Conservation (phyloP, 108 stramenopile genomes). For the Halocafeteria seosinensis region DNA sequence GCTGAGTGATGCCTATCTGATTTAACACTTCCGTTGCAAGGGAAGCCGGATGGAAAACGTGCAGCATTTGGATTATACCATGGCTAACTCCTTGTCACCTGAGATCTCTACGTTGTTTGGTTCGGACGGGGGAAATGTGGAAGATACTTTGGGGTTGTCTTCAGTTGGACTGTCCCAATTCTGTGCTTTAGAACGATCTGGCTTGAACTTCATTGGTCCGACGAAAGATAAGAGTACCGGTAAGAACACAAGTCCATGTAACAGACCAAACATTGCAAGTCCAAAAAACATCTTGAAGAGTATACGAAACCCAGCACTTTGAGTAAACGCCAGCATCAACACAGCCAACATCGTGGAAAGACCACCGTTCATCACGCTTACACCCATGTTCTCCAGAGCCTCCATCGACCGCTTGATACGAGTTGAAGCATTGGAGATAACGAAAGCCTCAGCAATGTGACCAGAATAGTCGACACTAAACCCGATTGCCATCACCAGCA, state of each 20-base stretch:
- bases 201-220: not conserved
- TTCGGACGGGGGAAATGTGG: too few relatives aligned
- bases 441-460: conserved; percentile 11
- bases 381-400: conserved; percentile 9
- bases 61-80: too few relatives aligned
- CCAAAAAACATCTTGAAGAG: conserved; percentile 15
- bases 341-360: conserved; percentile 17
- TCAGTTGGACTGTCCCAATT: too few relatives aligned
- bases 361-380: conserved; percentile 15
- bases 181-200: too few relatives aligned
- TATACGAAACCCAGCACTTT: conserved; percentile 12
- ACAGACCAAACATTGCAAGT: conserved; percentile 2
- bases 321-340: not conserved
- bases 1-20: too few relatives aligned
- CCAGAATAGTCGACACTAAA: conserved; percentile 18
- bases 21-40: too few relatives aligned
- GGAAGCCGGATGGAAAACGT: too few relatives aligned
- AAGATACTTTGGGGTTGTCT: too few relatives aligned
- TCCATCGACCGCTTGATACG: not conserved
- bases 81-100: too few relatives aligned
- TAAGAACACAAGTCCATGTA: conserved; percentile 17
- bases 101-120: too few relatives aligned
- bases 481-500: too few relatives aligned
- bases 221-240: conserved; percentile 6
- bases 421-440: not conserved